Conservation (phyloP, 129 eudicot species). For the Apium graveolens region DNA sequence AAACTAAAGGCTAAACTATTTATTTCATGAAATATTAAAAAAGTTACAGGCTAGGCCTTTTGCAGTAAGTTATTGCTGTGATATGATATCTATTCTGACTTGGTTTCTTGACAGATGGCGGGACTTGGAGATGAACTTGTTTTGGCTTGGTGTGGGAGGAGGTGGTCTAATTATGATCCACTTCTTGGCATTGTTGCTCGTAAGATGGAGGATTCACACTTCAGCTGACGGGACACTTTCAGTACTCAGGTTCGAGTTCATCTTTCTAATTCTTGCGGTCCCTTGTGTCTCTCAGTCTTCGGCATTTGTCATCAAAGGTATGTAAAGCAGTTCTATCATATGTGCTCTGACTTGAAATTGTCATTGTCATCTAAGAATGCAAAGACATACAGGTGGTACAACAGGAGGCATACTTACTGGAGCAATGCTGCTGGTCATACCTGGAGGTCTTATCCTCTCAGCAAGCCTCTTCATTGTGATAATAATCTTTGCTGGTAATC, state of each 20-base stretch:
- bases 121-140: slow-evolving; percentile 19
- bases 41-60: not conserved
- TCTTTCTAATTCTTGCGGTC: slow-evolving; percentile 18
- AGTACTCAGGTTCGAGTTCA: slow-evolving; percentile 22
- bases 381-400: slow-evolving; percentile 17
- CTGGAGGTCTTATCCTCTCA: slow-evolving; percentile 17
- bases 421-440: slow-evolving; percentile 19
- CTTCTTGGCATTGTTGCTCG: slow-evolving; percentile 8
- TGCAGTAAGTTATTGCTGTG: no score
- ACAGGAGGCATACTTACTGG: slow-evolving; percentile 18
- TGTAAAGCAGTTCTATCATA: not conserved
- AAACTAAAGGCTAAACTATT: not conserved
- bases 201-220: slow-evolving; percentile 19
- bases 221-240: slow-evolving; percentile 16
- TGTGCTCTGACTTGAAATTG: not conserved
- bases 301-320: slow-evolving; percentile 19
- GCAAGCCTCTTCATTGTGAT: slow-evolving; percentile 9
- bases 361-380: not conserved
- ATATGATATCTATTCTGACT: not conserved
- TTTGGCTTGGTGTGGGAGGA: slow-evolving; percentile 27
- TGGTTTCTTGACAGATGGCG: slow-evolving; percentile 16
- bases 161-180: slow-evolving; percentile 14
- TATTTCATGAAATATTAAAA: not conserved
- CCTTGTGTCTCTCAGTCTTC: slow-evolving; percentile 22
- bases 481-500: slow-evolving; percentile 15